Conservation (phyloP, 2,329 filamentous ascomycete genomes). For the Stenocarpella maydis region DNA sequence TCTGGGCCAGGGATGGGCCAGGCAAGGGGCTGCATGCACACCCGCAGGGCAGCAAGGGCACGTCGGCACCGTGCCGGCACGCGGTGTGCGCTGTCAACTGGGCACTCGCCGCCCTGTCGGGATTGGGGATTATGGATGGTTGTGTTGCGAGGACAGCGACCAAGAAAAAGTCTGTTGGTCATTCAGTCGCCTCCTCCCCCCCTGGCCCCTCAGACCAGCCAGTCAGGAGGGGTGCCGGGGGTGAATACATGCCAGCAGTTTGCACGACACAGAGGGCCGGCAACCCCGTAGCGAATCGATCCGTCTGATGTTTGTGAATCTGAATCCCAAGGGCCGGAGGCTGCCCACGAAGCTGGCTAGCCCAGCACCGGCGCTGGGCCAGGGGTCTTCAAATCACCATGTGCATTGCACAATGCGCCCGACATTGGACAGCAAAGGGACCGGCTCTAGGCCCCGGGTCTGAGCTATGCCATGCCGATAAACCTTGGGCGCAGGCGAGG, state of each 20-base stretch:
- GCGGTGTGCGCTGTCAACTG: conserved; percentile 8
- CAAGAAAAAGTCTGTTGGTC: conserved; percentile 8
- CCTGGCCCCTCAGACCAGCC: not conserved
- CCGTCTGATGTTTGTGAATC: conserved; percentile 24
- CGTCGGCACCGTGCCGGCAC: not conserved
- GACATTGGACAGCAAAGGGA: not conserved
- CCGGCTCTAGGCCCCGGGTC: not conserved
- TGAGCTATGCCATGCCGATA: not conserved
- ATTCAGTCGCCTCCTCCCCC: not conserved
- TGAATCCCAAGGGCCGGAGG: conserved; percentile 27
- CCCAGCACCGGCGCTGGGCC: conserved; percentile 10
- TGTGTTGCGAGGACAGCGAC: not conserved
- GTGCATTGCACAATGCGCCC: conserved; percentile 12
- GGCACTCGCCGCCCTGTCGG: not conserved
- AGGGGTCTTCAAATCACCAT: not conserved
- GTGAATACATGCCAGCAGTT: conserved; percentile 9
- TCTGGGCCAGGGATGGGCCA: conserved; percentile 22
- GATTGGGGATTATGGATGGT: not conserved
- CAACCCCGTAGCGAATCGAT: conserved; percentile 20
- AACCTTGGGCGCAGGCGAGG: not conserved
- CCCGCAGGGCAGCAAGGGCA: conserved; percentile 18
- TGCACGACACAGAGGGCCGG: not conserved
- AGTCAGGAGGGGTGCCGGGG: not conserved
- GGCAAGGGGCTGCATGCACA: not conserved
- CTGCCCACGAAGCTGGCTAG: conserved; percentile 21